A percentile compares a stretch with the other conserved stretches of the same genome.
These are phyloP conservation scores for Cadophora sp. DNA, from an alignment of 2,329 filamentous ascomycete genomes.

Conservation along the genomic window DNA sequence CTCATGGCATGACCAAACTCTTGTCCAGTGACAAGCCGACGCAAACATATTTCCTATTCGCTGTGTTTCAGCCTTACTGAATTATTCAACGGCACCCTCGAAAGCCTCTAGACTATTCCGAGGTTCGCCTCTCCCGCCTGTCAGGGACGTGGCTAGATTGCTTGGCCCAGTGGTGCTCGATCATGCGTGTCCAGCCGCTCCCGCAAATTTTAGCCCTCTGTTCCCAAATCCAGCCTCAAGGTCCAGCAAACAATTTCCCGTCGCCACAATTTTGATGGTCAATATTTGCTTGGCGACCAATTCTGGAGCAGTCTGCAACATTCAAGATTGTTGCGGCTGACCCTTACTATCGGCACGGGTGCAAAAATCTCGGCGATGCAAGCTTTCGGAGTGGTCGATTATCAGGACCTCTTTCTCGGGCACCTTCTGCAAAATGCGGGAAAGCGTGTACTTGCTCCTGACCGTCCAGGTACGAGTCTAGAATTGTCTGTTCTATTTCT, in stretches of 20 bases:
- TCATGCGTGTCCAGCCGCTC: conserved; percentile 9
- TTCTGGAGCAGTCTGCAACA: neutral
- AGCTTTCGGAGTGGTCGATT: neutral
- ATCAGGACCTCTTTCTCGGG: neutral
- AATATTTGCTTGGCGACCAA: neutral
- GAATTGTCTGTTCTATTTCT: neutral
- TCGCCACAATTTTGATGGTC: neutral
- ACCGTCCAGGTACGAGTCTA: neutral
- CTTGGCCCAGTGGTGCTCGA: conserved; percentile 12
- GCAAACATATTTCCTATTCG: neutral
- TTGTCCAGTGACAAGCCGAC: neutral
- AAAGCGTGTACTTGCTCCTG: neutral
- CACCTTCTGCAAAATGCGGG: too few relatives aligned
- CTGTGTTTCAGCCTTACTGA: neutral
- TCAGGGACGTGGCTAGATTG: neutral
- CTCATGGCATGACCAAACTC: neutral
- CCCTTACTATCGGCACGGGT: neutral
- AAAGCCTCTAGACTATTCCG: neutral
- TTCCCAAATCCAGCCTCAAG: neutral
- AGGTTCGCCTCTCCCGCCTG: neutral
- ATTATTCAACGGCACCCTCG: neutral
- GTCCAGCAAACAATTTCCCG: neutral
- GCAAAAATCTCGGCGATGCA: neutral
- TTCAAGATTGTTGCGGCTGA: neutral
- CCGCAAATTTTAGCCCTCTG: neutral